Conservation (phyloP, 192 early-diverging fungal species). For the Rhizophlyctis rosea region DNA sequence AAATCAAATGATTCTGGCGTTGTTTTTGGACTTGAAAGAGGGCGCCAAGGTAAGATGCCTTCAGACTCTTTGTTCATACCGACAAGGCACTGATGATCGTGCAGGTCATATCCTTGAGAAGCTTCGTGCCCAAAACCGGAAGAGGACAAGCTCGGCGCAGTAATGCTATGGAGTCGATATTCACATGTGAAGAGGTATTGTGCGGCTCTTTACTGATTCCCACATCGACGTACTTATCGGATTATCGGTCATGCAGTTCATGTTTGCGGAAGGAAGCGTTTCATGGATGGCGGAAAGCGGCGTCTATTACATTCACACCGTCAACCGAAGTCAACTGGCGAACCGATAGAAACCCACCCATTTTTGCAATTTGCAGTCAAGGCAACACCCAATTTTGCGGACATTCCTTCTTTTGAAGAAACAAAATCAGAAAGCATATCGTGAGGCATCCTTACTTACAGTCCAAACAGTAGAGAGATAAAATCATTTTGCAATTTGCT, state of each 20-base stretch:
- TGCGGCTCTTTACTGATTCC: not conserved
- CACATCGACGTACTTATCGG: not conserved
- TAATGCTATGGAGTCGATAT: constrained; percentile 54
- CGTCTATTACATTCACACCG: constrained; percentile 74
- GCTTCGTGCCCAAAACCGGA: constrained; percentile 76
- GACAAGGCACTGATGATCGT: not conserved
- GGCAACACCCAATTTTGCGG: no score
- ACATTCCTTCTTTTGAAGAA: no score
- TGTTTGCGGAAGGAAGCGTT: constrained; percentile 8
- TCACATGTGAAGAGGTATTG: constrained; percentile 44
- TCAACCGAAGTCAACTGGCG: constrained; percentile 57
- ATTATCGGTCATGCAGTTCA: not conserved
- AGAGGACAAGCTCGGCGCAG: constrained; percentile 63
- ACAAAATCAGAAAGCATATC: no score
- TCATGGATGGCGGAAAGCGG: constrained; percentile 65
- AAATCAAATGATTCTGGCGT: constrained; percentile 77
- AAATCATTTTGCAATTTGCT: no score
- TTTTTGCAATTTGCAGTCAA: no score
- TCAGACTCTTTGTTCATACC: constrained; percentile 38
- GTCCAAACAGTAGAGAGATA: no score
- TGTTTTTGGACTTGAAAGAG: constrained; percentile 92
- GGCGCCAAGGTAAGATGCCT: constrained; percentile 76
- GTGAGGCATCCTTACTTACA: no score
- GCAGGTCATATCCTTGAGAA: constrained; percentile 79
- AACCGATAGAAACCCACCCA: constrained; percentile 3